phyloP scores from a whole-genome alignment of 805 yeast species.

The Torulaspora franciscae region DNA sequence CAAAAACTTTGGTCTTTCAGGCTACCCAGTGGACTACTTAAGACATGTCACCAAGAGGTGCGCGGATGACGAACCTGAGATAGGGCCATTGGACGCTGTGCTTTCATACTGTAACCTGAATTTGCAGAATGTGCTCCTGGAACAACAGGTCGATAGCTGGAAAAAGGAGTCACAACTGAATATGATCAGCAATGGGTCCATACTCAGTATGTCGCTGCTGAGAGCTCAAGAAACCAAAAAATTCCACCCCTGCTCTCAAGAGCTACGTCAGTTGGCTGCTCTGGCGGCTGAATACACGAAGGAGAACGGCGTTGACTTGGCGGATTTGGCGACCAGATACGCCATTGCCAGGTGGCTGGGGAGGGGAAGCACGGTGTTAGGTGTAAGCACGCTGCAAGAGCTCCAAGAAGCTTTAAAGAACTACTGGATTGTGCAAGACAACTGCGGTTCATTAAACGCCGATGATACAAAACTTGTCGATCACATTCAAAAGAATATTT shows the following conservation, averaged over 20 bases:
- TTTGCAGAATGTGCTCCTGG: constrained; percentile 61
- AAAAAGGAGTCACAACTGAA: constrained; percentile 49
- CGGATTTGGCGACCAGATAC: constrained; percentile 74
- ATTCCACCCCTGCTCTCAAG: constrained; percentile 75
- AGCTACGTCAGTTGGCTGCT: constrained; percentile 44
- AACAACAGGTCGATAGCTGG: constrained; percentile 46
- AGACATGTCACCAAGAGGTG: constrained; percentile 44
- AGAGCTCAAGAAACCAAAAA: constrained; percentile 59
- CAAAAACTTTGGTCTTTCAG: constrained; percentile 70
- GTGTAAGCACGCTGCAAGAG: constrained; percentile 63
- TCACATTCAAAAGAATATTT: constrained; percentile 40
- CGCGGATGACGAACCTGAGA: constrained; percentile 37
- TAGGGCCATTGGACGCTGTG: constrained; percentile 68
- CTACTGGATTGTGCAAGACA: constrained; percentile 44
- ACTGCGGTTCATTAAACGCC: constrained; percentile 34
- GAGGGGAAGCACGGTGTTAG: constrained; percentile 66
- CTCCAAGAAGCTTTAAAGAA: constrained; percentile 56
- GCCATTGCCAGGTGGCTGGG: constrained; percentile 58
- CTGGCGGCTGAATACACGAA: constrained; percentile 43
- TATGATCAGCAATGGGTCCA: constrained; percentile 72
- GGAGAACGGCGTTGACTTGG: constrained; percentile 56
- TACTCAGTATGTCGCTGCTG: constrained; percentile 80
- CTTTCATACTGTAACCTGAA: constrained; percentile 79
- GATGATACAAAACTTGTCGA: constrained; percentile 43
- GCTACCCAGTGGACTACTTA: constrained; percentile 75